Percentiles rank a stretch among this genome's conserved stretches.
Conservation (phyloP, 2,329 filamentous ascomycete genomes). For the Bipolaris zeicola region DNA sequence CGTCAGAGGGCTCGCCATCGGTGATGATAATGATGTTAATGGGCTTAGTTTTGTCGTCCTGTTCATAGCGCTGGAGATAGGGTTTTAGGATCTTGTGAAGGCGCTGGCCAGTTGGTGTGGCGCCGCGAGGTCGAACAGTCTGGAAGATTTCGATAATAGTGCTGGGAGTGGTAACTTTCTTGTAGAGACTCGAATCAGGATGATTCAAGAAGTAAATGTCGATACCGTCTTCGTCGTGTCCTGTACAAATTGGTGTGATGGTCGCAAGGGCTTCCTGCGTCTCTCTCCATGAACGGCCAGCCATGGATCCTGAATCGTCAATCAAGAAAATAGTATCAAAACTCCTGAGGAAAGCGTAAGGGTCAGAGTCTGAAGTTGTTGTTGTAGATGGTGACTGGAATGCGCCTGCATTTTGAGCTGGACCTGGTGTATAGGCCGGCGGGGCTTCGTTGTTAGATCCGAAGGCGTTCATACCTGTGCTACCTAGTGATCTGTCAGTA, state of each 20-base stretch:
- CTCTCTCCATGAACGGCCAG: slow-evolving; percentile 75
- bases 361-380: slow-evolving; percentile 53
- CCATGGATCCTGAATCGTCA: slow-evolving; percentile 91
- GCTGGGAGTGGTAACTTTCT: slow-evolving; percentile 63
- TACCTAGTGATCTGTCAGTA: slow-evolving; percentile 25
- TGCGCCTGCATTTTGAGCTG: slow-evolving; percentile 12
- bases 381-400: slow-evolving; percentile 5
- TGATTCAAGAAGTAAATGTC: slow-evolving; percentile 93
- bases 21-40: slow-evolving; percentile 94
- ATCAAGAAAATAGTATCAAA: slow-evolving; percentile 93
- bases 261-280: slow-evolving; percentile 70
- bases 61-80: slow-evolving; percentile 67
- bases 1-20: slow-evolving; percentile 81
- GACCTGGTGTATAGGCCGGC: slow-evolving; percentile 49
- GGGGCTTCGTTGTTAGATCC: slow-evolving; percentile 47
- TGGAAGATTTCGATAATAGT: slow-evolving; percentile 73
- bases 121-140: slow-evolving; percentile 66
- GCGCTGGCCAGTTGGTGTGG: slow-evolving; percentile 76
- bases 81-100: slow-evolving; percentile 73
- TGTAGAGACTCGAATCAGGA: slow-evolving; percentile 63
- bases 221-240: slow-evolving; percentile 80
- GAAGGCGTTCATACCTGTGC: slow-evolving; percentile 35
- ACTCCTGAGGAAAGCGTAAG: slow-evolving; percentile 73
- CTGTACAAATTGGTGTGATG: slow-evolving; percentile 82
- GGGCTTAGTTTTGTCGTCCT: slow-evolving; percentile 66